Evolutionary conservation across 345 rosid genomes (phyloP).

Genomic region (Arabidopsis arenosa): DNA sequence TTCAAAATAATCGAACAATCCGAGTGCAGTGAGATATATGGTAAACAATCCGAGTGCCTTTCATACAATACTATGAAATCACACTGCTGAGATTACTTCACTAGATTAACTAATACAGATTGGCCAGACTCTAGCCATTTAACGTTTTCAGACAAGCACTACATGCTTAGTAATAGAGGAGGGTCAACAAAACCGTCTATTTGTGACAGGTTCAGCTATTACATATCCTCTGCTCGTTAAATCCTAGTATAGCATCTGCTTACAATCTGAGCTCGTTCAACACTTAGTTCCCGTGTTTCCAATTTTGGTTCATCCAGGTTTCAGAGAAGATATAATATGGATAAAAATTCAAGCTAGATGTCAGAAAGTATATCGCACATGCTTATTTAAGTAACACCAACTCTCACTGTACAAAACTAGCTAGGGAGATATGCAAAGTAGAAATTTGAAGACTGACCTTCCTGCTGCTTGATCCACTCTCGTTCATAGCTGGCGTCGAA

Average conservation of each 20-base stretch:
- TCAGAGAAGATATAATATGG: background rate
- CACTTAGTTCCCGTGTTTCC: background rate
- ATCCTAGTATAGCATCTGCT: background rate
- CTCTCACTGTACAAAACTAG: background rate
- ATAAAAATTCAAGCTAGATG: background rate
- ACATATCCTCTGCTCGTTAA: background rate
- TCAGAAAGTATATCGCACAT: background rate
- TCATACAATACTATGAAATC: background rate
- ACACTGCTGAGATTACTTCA: background rate
- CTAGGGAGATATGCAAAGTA: constrained; percentile 15
- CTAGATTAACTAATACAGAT: background rate
- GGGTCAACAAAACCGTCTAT: background rate
- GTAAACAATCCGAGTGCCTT: too few relatives aligned
- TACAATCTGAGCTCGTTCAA: background rate
- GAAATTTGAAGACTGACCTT: constrained; percentile 59
- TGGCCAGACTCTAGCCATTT: constrained; percentile 7
- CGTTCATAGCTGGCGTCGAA: constrained; percentile 65
- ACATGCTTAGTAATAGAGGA: background rate
- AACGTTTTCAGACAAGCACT: background rate
- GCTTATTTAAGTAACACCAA: constrained; percentile 8
- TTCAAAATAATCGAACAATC: background rate
- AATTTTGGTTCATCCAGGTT: constrained; percentile 22
- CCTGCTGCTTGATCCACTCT: constrained; percentile 69
- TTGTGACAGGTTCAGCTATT: constrained; percentile 3
- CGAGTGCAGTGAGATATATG: constrained; percentile 12